phyloP scores from a whole-genome alignment of 192 early-diverging fungal species.

The Gigaspora rosea region DNA sequence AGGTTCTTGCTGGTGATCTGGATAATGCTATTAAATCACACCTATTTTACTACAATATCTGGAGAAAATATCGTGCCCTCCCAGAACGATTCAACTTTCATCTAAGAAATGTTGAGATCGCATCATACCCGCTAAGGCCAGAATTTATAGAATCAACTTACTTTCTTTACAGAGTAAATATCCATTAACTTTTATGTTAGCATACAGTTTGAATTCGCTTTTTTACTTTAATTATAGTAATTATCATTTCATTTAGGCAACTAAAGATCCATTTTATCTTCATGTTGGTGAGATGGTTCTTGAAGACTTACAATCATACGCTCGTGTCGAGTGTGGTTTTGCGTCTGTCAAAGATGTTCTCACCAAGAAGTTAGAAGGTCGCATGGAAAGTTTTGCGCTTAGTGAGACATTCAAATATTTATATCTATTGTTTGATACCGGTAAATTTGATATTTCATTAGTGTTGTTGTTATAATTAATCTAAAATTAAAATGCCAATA shows the following conservation, averaged over 20 bases:
- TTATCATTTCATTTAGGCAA: conserved; percentile 56
- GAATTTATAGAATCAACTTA: conserved; percentile 96
- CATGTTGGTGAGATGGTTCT: conserved; percentile 87
- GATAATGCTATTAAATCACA: conserved; percentile 82
- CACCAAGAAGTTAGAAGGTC: conserved; percentile 65
- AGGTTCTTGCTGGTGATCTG: conserved; percentile 85
- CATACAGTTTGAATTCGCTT: conserved; percentile 22
- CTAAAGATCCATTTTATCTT: conserved; percentile 87
- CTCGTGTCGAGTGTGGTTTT: conserved; percentile 81
- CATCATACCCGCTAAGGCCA: conserved; percentile 84
- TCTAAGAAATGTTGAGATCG: conserved; percentile 60
- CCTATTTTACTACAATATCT: conserved; percentile 82
- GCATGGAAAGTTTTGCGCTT: conserved; percentile 95
- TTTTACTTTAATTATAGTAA: neutral
- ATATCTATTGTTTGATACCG: conserved; percentile 90
- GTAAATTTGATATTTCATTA: conserved; percentile 38
- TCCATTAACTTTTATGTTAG: neutral
- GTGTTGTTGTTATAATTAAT: neutral
- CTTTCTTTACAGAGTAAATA: conserved; percentile 70
- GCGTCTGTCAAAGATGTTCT: conserved; percentile 67
- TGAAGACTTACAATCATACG: conserved; percentile 70
- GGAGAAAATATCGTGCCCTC: conserved; percentile 80
- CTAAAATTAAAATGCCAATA: neutral
- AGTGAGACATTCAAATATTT: conserved; percentile 97
- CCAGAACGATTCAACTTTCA: conserved; percentile 89